phyloP scores from a whole-genome alignment of 2,329 filamentous ascomycete species.

The Botrytis galanthina region DNA sequence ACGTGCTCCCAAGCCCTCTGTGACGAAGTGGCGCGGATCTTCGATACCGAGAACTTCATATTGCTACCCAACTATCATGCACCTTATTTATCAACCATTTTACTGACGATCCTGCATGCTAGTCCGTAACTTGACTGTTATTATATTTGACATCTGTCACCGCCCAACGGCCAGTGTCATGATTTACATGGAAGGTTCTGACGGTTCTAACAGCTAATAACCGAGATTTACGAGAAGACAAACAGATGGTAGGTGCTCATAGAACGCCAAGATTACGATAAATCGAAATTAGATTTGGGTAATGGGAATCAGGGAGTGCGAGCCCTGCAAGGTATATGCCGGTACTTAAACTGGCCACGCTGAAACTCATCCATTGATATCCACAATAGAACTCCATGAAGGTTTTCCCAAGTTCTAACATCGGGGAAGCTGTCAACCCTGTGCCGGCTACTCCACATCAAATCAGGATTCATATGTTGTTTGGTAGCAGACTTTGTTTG shows the following conservation, averaged over 20 bases:
- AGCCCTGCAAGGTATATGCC: constrained; percentile 16
- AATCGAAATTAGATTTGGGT: constrained; percentile 15
- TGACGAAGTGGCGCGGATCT: constrained; percentile 10
- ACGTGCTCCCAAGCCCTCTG: background rate
- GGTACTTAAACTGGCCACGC: background rate
- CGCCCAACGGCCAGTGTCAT: background rate
- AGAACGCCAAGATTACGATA: background rate
- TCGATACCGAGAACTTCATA: background rate
- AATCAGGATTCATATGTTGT: background rate
- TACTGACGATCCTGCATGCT: background rate
- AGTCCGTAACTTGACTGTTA: background rate
- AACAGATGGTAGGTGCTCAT: constrained; percentile 13
- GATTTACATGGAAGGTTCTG: background rate
- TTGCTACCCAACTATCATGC: constrained; percentile 4
- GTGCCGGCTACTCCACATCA: background rate
- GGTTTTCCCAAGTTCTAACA: background rate
- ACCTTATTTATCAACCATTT: background rate
- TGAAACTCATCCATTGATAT: background rate
- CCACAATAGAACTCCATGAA: constrained; percentile 7
- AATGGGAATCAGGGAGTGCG: constrained; percentile 10
- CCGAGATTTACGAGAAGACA: constrained; percentile 5
- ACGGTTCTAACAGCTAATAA: background rate
- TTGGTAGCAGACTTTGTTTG: background rate
- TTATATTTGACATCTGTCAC: background rate
- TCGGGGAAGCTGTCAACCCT: background rate